phyloP scores from a whole-genome alignment of 176 grass and related monocot species.

The Chrysopogon serrulatus region DNA sequence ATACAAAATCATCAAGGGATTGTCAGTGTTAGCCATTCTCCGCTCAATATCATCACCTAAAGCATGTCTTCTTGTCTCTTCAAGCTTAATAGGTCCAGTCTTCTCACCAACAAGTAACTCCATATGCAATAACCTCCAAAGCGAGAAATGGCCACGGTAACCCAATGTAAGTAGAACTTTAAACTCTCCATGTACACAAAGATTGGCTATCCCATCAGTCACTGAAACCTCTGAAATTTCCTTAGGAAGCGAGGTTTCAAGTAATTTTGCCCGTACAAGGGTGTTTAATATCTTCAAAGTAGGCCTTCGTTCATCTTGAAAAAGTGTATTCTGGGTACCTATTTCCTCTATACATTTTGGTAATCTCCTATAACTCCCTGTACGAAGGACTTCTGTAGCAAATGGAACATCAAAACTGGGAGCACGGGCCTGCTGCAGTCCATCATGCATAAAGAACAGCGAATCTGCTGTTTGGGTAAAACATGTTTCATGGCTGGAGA shows the following conservation, averaged over 20 bases:
- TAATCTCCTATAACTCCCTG: conserved; percentile 67
- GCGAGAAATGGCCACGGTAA: conserved; percentile 72
- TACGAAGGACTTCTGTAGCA: conserved; percentile 79
- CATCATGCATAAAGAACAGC: conserved; percentile 86
- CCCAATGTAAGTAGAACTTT: conserved; percentile 87
- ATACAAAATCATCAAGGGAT: conserved; percentile 80
- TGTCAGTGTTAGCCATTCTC: conserved; percentile 78
- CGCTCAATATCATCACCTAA: conserved; percentile 95
- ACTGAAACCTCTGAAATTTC: conserved; percentile 74
- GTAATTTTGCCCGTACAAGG: conserved; percentile 82
- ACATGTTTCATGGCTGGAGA: conserved; percentile 83
- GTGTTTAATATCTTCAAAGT: conserved; percentile 84
- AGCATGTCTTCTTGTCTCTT: conserved; percentile 73
- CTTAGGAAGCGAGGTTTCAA: conserved; percentile 71
- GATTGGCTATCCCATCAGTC: conserved; percentile 72
- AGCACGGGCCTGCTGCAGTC: conserved; percentile 85
- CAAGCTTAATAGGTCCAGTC: conserved; percentile 71
- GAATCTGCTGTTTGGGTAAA: conserved; percentile 97
- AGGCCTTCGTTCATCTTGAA: conserved; percentile 74
- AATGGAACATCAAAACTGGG: conserved; percentile 92
- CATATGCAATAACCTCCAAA: conserved; percentile 91
- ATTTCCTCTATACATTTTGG: conserved; percentile 94
- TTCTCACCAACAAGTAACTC: conserved; percentile 97
- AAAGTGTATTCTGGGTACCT: conserved; percentile 60
- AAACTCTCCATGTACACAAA: conserved; percentile 83